Evolutionary conservation across 805 yeast species (phyloP).

Genomic region (Candida piceae): DNA sequence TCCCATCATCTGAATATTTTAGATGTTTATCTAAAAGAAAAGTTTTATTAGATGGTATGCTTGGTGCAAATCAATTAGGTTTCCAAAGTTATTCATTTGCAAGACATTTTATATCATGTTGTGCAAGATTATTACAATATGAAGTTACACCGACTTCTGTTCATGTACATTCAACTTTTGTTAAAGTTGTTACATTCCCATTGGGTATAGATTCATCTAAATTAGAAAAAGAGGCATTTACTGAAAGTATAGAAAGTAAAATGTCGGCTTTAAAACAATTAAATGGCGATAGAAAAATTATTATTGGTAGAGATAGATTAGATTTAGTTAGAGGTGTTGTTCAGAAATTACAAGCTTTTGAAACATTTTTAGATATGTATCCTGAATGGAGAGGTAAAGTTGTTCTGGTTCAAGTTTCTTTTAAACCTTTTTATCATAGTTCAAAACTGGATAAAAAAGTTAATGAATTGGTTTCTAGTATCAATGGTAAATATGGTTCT

Average conservation of each 20-base stretch:
- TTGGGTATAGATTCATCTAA: slow-evolving; percentile 81
- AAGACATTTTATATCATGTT: slow-evolving; percentile 86
- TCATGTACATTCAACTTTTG: slow-evolving; percentile 70
- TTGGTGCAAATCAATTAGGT: slow-evolving; percentile 82
- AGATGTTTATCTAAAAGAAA: slow-evolving; percentile 81
- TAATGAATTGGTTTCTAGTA: slow-evolving; percentile 71
- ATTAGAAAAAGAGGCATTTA: slow-evolving; percentile 60
- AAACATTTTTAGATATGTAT: slow-evolving; percentile 78
- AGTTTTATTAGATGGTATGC: slow-evolving; percentile 81
- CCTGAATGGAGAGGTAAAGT: slow-evolving; percentile 87
- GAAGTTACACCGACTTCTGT: slow-evolving; percentile 58
- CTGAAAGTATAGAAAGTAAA: slow-evolving; percentile 49
- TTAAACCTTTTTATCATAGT: slow-evolving; percentile 62
- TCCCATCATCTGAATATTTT: slow-evolving; percentile 92
- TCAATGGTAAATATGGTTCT: slow-evolving; percentile 81
- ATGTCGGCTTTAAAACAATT: slow-evolving; percentile 58
- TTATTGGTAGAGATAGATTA: slow-evolving; percentile 90
- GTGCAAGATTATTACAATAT: slow-evolving; percentile 81
- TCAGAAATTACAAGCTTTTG: slow-evolving; percentile 89
- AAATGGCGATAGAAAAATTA: slow-evolving; percentile 64
- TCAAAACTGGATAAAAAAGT: slow-evolving; percentile 75
- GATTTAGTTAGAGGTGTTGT: slow-evolving; percentile 91
- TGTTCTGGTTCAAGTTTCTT: slow-evolving; percentile 86
- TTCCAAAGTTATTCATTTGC: slow-evolving; percentile 85
- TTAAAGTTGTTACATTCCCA: slow-evolving; percentile 72